Evolutionary conservation across 2,329 filamentous ascomycete species (phyloP), one percentile per base, ranked within the genome.

Genomic region (Colletotrichum lentis): DNA sequence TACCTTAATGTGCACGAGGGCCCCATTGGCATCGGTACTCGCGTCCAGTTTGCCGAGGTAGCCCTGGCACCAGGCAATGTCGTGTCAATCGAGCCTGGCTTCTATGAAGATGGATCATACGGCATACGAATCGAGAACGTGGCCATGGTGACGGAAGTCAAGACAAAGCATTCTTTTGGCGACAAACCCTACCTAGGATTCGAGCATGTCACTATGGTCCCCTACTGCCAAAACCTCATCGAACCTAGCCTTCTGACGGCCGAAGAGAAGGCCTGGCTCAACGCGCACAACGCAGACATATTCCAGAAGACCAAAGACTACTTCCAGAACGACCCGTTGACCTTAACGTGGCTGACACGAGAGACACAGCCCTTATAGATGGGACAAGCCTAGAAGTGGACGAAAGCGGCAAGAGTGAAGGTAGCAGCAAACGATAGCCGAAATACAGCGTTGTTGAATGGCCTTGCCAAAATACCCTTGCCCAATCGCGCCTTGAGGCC

Each of bases 1-100:
- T 99, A 91, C 79, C 82, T 99, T 74, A 99, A 99, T 73, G 96
- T 99, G 0, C 96, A 99, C 77, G 96, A 99, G 80, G 96, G 96
- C 0, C 96, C 96, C 1, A 97, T 99, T 70, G 96, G 96, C 22
- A 96, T 99, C 69, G 96, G 96, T 35, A 97, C 94, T 11, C 87
- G 96, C 52, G 88, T 96, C 46, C 92, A 96, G 74, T 97, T 95
- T 76, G 91, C 93, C 0, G 96, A 99, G 76, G 94, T 98, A 6
- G 86, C 96, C 0, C 85, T 99, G 37, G 88, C 93, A 0, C 85
- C 93, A n/a, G 96, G 96, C 52, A 97, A 99, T 74, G 95, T 99
- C 47, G 88, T 98, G 61, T 98, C 95, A 1, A 94, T 97, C 74
- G 94, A 99, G 79, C 96, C 96, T 1, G 96, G 96, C 37, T 99